Base-by-base conservation (phyloP, 1,284 basidiomycete genomes). In the Leccinum cinnamomeum region DNA sequence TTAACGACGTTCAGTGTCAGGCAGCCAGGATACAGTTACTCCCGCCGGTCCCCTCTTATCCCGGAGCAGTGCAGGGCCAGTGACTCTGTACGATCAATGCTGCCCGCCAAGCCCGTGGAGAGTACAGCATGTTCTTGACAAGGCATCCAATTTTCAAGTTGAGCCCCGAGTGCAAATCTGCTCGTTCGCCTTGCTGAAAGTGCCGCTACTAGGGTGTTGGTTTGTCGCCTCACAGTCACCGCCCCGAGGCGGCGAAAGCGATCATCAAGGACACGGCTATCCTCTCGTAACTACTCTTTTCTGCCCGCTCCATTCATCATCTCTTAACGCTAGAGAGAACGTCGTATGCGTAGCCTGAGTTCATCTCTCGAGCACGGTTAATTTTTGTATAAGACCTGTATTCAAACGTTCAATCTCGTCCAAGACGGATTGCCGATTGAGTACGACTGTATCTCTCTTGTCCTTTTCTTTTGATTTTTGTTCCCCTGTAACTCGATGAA, bases 341-440 rank as follows among this genome's bases (percentile, higher is more conserved):
- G n/a, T 55, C 16, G 12, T 55, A 60, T 35, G 46, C 16, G 14
- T 23, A 53, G 14, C 50, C 57, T 55, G 50, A n/a, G 16, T 16
- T 50, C 51, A 62, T 53, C 59, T 61, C 39, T 78, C 58, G n/a
- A 23, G 76, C 8, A 80, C 68, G 2, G 68, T 75, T 53, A 89
- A 80, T 53, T 73, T 78, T 65, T 76, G 81, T 2, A 98, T 78
- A 51, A 98, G 70, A 0, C 91, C 92, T 30, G 79, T 71, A 1
- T 94, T 95, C 59, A 98, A 71, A 44, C 95, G 79, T 71, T 89
- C 82, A 50, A 98, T 87, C 77, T 98, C 96, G 7, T 79, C 81
- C 44, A 96, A 68, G 4, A 98, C 76, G 0, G 86, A 86, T 8
- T 76, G 74, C 69, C 85, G 83, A 74, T 98, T 96, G 62, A 97